These are phyloP conservation scores for Chrysanthemum makinoi DNA, from an alignment of 129 eudicot species.

Conservation along the genomic window DNA sequence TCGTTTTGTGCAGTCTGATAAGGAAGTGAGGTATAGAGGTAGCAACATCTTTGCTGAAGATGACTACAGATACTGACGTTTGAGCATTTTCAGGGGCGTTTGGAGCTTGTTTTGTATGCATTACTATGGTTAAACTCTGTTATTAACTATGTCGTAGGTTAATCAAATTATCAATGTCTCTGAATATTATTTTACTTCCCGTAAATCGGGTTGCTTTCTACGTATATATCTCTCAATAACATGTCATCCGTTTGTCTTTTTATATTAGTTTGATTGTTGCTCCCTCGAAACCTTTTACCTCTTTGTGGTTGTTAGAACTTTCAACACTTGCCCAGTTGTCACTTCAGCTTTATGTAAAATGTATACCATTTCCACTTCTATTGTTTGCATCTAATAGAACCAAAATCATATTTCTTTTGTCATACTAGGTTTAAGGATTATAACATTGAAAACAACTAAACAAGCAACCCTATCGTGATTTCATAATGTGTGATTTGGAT, in stretches of 20 bases:
- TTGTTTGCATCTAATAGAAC: too few relatives aligned
- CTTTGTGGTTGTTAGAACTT: too few relatives aligned
- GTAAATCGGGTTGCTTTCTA: slow-evolving; percentile 17
- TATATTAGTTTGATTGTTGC: not conserved
- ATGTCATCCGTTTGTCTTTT: not conserved
- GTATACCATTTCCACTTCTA: too few relatives aligned
- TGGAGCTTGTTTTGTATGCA: slow-evolving; percentile 20
- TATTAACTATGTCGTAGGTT: slow-evolving; percentile 26
- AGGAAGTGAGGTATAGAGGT: slow-evolving; percentile 42
- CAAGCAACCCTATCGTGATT: not conserved
- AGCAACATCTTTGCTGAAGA: slow-evolving; percentile 46
- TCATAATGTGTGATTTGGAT: slow-evolving; percentile 37
- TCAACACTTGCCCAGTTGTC: too few relatives aligned
- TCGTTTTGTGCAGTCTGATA: slow-evolving; percentile 46
- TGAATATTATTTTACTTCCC: slow-evolving; percentile 11
- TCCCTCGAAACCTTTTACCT: too few relatives aligned
- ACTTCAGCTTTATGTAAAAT: too few relatives aligned
- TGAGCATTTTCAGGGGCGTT: not conserved
- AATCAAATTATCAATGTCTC: not conserved
- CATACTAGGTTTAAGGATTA: too few relatives aligned
- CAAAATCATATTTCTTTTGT: too few relatives aligned
- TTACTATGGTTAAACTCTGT: slow-evolving; percentile 17
- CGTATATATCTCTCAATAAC: slow-evolving; percentile 26
- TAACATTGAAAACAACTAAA: not conserved
- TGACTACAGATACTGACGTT: slow-evolving; percentile 46